A percentile compares a stretch with the other conserved stretches of the same genome.
Conservation (phyloP, 805 yeast species). For the Suhomyces vadensis region DNA sequence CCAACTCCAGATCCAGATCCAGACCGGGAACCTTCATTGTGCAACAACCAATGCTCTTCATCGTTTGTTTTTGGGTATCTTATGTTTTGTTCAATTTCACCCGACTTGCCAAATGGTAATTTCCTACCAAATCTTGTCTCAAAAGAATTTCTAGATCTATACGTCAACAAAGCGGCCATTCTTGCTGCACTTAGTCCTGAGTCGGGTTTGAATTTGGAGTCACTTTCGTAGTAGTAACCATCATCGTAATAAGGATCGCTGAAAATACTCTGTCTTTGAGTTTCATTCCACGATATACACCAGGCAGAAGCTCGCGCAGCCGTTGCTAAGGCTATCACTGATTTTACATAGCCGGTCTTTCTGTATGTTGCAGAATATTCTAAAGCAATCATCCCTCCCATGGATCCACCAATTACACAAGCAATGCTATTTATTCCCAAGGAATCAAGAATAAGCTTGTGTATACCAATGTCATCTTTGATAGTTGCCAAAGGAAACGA, state of each 20-base stretch:
- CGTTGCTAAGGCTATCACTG: slow-evolving; percentile 84
- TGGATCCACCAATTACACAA: slow-evolving; percentile 91
- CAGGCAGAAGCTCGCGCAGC: slow-evolving; percentile 95
- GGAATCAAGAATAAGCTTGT: slow-evolving; percentile 72
- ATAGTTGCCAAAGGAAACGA: slow-evolving; percentile 92
- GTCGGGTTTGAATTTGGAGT: slow-evolving; percentile 61
- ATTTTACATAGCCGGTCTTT: slow-evolving; percentile 64
- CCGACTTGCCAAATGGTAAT: slow-evolving; percentile 21
- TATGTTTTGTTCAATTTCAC: slow-evolving; percentile 20
- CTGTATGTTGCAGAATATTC: slow-evolving; percentile 74
- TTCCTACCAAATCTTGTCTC: slow-evolving; percentile 91
- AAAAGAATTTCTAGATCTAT: slow-evolving; percentile 88
- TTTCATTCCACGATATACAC: slow-evolving; percentile 99
- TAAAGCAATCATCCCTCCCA: slow-evolving; percentile 97
- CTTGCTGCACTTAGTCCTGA: slow-evolving; percentile 94
- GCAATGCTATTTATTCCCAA: slow-evolving; percentile 81
- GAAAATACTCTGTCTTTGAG: slow-evolving; percentile 94
- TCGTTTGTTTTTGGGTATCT: slow-evolving; percentile 49
- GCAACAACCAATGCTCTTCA: slow-evolving; percentile 80
- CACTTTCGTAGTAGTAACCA: slow-evolving; percentile 72
- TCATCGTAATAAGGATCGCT: slow-evolving; percentile 92
- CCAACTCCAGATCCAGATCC: slow-evolving; percentile 12
- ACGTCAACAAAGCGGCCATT: slow-evolving; percentile 93
- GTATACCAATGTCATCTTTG: slow-evolving; percentile 88
- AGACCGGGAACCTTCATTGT: slow-evolving; percentile 73